Percentiles rank a stretch among this genome's conserved stretches.
These are phyloP conservation scores for Leccinum uliginosum DNA, from an alignment of 768 basidiomycete species.

Conservation along the genomic window DNA sequence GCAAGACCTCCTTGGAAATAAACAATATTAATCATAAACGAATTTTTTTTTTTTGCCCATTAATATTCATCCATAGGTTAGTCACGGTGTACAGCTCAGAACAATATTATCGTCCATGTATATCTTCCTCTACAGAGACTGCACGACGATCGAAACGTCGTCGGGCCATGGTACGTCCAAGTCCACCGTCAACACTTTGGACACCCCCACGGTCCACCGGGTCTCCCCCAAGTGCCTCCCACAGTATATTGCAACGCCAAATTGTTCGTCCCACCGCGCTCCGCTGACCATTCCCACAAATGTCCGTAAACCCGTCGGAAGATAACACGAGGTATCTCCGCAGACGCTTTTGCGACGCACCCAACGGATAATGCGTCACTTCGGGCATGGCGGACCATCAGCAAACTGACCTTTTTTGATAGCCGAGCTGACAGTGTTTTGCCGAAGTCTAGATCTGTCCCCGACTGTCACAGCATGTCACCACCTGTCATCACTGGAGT, in stretches of 20 bases:
- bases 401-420: no score
- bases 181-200: constrained; percentile 57
- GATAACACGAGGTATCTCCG: constrained; percentile 57
- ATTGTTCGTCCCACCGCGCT: constrained; percentile 32
- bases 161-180: constrained; percentile 66
- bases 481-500: no score
- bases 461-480: no score
- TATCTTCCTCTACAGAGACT: constrained; percentile 37
- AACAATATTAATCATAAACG: no score
- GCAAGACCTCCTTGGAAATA: neutral
- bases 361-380: constrained; percentile 52
- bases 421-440: no score
- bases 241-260: constrained; percentile 56
- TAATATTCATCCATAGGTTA: no score
- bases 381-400: constrained; percentile 62
- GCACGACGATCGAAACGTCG: constrained; percentile 63
- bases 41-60: no score
- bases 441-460: no score
- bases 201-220: constrained; percentile 46
- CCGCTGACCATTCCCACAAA: constrained; percentile 49
- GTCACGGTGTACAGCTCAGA: no score
- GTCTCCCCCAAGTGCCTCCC: constrained; percentile 57
- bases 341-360: constrained; percentile 19
- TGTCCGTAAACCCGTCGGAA: constrained; percentile 65
- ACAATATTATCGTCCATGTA: neutral